Evolutionary conservation across 164 flowering plant genomes (phyloP).

Genomic region (Tetracentron sinense): DNA sequence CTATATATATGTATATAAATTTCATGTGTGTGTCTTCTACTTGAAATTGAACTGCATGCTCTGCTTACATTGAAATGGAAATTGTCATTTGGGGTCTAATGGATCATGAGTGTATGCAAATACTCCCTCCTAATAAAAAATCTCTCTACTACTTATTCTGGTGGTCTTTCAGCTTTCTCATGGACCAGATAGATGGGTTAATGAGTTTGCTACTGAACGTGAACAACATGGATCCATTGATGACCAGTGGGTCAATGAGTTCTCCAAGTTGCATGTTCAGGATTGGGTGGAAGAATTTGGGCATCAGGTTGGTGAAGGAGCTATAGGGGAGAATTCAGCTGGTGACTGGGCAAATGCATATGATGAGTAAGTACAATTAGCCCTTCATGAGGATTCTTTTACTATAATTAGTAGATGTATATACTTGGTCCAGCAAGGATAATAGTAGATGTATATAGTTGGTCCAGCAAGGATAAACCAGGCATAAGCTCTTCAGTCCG

Average conservation of each 20-base stretch:
- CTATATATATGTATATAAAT: no score
- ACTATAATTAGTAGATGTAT: no score
- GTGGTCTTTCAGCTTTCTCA: conserved; percentile 44
- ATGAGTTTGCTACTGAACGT: conserved; percentile 56
- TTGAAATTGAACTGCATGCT: neutral
- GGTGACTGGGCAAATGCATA: conserved; percentile 82
- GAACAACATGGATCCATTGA: conserved; percentile 41
- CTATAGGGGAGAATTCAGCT: conserved; percentile 44
- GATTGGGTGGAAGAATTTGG: conserved; percentile 93
- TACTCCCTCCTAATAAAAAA: neutral
- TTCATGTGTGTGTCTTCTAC: no score
- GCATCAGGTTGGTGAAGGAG: conserved; percentile 59
- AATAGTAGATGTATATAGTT: no score
- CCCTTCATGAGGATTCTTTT: neutral
- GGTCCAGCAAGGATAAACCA: no score
- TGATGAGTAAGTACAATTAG: conserved; percentile 65
- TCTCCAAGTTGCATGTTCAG: conserved; percentile 75
- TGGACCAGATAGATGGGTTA: conserved; percentile 64
- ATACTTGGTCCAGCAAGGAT: no score
- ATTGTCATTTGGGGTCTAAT: neutral
- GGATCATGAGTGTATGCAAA: neutral
- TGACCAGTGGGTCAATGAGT: conserved; percentile 87
- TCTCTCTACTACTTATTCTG: conserved; percentile 16
- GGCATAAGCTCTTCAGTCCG: no score
- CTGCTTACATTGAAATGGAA: neutral